Evolutionary conservation across 148 eudicot species (phyloP), one percentile per base, ranked within the genome.

Genomic region (Heliamphora exappendiculata): DNA sequence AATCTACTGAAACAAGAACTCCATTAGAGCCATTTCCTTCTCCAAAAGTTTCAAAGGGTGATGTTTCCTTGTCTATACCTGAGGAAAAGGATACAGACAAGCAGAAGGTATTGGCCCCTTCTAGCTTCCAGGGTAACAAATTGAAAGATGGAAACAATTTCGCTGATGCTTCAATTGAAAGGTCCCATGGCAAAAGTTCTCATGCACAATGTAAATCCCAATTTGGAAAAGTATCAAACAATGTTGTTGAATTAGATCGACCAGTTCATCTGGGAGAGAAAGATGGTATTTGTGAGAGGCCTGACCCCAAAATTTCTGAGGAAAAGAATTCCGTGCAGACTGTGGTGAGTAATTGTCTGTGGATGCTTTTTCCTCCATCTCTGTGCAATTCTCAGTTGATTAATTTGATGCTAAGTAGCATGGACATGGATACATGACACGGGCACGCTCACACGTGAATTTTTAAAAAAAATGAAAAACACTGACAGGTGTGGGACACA

Each of bases 261-360:
- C 75, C 85, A 65, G 76, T 67, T 78, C 91, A 85, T 74, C 82
- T 76, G 72, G 86, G 84, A 76, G 99, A 89, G 33, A 88, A 85
- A 81, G 82, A 81, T 81, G 81, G 82, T 75, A 66, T 70, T 47
- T 91, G 81, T 80, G 94, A 82, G 84, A 87, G 82, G 73, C 80
- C 87, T 79, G 91, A 93, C 79, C 85, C 83, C 76, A 88, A 87
- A 83, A 77, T 82, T 70, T 85, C 94, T 79, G 87, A 84, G 73
- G 85, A 81, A 80, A 90, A 80, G 79, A 85, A 85, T 79, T 64
- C 89, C 58, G 51, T 79, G 80, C 92, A 83, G 74, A 75, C 74
- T 75, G 57, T 81, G 82, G 99, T 95, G 82, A 88, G 97, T 81
- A 53, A 41, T 72, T 68, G n/a, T 74, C 28, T 70, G 41, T 39